A percentile compares a stretch with the other conserved stretches of the same genome.
These are phyloP conservation scores for Rhipidocladum racemiflorum DNA, from an alignment of 176 grass and related monocot species.

Conservation along the genomic window DNA sequence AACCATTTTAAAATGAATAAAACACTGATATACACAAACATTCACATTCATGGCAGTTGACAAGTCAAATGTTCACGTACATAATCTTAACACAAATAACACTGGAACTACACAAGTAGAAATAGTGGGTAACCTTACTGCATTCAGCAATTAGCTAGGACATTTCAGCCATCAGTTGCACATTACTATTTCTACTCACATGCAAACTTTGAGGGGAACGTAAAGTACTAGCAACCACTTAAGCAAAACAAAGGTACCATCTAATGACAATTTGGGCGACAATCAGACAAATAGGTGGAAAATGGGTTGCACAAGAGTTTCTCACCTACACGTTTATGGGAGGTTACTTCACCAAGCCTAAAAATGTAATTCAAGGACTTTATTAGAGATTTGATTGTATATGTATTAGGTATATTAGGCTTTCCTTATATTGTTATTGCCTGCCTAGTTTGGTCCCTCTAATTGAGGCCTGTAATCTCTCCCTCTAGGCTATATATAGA, in stretches of 20 bases:
- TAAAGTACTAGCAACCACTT: background rate
- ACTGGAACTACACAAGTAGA: background rate
- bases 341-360: background rate
- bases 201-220: background rate
- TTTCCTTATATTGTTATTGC: too few relatives aligned
- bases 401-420: too few relatives aligned
- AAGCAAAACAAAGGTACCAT: conserved; percentile 10
- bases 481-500: too few relatives aligned
- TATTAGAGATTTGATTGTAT: too few relatives aligned
- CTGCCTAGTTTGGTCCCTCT: too few relatives aligned
- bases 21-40: background rate
- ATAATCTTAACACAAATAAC: conserved; percentile 2
- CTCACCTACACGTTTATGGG: background rate
- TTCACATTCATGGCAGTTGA: conserved; percentile 3
- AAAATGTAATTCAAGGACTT: conserved; percentile 2
- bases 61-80: background rate
- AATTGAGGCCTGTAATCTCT: too few relatives aligned
- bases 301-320: conserved; percentile 2
- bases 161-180: background rate
- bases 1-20: conserved; percentile 17
- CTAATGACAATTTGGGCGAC: conserved; percentile 11
- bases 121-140: background rate
- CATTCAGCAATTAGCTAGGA: conserved; percentile 11
- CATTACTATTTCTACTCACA: background rate
- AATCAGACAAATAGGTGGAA: background rate